phyloP scores from a whole-genome alignment of 106 monocot species.

The Allium fistulosum region DNA sequence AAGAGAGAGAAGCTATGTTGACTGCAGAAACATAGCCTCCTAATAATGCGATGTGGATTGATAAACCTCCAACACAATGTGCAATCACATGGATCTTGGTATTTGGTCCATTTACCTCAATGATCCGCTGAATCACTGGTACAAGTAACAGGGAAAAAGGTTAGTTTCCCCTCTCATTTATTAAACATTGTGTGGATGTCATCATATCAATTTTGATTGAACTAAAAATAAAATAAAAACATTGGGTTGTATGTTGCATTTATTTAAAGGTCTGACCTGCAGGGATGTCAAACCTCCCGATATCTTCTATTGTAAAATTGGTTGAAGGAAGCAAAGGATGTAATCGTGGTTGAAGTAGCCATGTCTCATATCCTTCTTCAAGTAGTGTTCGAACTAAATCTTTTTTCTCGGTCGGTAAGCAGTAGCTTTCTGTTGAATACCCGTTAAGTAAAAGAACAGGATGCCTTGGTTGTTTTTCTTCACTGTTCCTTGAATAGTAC shows the following conservation, averaged over 20 bases:
- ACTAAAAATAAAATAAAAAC: not conserved
- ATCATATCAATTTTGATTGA: not conserved
- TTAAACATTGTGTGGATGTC: no score
- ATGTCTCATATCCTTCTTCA: conserved; percentile 28
- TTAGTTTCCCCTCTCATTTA: not conserved
- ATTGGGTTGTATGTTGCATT: not conserved
- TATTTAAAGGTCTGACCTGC: conserved; percentile 17
- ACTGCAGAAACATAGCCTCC: conserved; percentile 25
- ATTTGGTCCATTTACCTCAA: conserved; percentile 11
- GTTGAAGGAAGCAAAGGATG: conserved; percentile 29
- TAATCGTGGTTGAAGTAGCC: conserved; percentile 27
- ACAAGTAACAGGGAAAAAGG: not conserved
- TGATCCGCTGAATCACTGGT: conserved; percentile 19
- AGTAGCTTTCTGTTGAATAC: conserved; percentile 17
- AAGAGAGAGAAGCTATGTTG: conserved; percentile 18
- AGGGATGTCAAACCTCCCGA: conserved; percentile 27
- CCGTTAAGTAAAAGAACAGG: conserved; percentile 31
- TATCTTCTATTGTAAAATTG: conserved; percentile 26
- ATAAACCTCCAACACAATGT: conserved; percentile 29
- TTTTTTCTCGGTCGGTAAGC: conserved; percentile 14
- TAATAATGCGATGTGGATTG: conserved; percentile 18
- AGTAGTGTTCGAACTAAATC: conserved; percentile 23
- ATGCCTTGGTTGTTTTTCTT: conserved; percentile 3
- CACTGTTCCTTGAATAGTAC: not conserved
- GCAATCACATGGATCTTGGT: conserved; percentile 31